These are phyloP conservation scores for Hawksworthiomyces lignivorus DNA, from an alignment of 2,329 filamentous ascomycete genomes.

Conservation along the genomic window DNA sequence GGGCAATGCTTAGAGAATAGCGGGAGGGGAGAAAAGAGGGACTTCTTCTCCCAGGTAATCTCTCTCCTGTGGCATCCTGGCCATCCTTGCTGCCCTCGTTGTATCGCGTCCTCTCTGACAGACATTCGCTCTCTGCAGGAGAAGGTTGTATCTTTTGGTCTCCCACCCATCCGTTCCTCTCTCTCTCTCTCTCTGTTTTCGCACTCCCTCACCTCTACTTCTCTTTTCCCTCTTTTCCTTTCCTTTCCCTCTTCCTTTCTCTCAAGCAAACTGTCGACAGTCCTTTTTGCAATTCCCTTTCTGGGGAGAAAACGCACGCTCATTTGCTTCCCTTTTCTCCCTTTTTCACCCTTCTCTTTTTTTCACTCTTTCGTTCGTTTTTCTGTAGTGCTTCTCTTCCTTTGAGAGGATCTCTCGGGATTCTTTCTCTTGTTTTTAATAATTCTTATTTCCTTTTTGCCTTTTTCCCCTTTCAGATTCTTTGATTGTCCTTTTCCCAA, in stretches of 20 bases:
- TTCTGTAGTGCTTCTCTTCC: slow-evolving; percentile 3
- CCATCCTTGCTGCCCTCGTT: too few relatives aligned
- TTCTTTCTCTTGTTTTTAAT: not conserved
- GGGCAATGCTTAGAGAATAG: too few relatives aligned
- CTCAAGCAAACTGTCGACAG: too few relatives aligned
- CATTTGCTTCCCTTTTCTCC: not conserved
- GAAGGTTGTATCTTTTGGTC: too few relatives aligned
- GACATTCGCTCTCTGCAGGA: too few relatives aligned
- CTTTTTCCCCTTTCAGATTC: not conserved
- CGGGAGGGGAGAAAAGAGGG: too few relatives aligned
- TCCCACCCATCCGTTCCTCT: too few relatives aligned
- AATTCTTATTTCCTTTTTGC: not conserved
- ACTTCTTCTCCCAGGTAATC: too few relatives aligned
- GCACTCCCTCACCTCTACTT: not conserved
- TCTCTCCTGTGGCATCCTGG: too few relatives aligned
- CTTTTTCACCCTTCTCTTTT: not conserved
- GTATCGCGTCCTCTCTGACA: too few relatives aligned
- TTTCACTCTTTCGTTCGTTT: not conserved
- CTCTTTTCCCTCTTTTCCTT: not conserved
- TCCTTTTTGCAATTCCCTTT: too few relatives aligned
- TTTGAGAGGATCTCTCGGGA: not conserved
- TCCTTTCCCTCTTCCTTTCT: not conserved
- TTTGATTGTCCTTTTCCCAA: too few relatives aligned
- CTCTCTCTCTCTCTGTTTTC: not conserved
- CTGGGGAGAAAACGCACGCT: not conserved